Evolutionary conservation across 2,329 filamentous ascomycete species (phyloP).

Genomic region (Penicillium sp.): DNA sequence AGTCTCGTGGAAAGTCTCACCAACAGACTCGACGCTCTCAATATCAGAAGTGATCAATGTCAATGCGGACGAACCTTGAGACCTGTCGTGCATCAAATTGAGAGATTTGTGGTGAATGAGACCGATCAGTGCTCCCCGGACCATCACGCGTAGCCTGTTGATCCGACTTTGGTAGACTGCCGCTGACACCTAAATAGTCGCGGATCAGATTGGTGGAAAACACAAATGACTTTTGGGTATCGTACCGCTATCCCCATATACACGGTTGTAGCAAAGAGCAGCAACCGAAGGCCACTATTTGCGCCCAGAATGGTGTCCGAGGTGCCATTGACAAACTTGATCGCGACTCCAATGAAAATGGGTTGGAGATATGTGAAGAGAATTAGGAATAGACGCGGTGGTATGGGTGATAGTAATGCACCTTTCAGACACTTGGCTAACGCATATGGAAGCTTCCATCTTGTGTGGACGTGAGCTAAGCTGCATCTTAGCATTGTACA

Average conservation of each 20-base stretch:
- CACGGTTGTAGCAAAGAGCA: neutral
- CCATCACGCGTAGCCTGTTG: constrained; percentile 6
- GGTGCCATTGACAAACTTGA: neutral
- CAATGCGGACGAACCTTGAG: neutral
- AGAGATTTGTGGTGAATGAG: constrained; percentile 5
- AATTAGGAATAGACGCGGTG: neutral
- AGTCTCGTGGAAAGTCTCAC: neutral
- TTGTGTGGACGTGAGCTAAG: neutral
- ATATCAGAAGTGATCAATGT: neutral
- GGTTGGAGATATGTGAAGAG: neutral
- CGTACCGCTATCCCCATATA: neutral
- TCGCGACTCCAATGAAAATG: neutral
- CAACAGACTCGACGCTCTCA: neutral
- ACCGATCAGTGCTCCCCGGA: constrained; percentile 6
- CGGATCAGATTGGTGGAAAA: neutral
- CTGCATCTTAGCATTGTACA: neutral
- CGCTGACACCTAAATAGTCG: neutral
- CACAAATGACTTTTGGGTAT: neutral
- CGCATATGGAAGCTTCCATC: neutral
- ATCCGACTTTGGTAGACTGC: constrained; percentile 1
- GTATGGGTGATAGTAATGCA: neutral
- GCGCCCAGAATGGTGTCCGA: neutral
- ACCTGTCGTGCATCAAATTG: neutral
- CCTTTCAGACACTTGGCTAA: neutral
- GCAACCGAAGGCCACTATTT: neutral